Evolutionary conservation across 768 basidiomycete species (phyloP).

Genomic region (Myochromella boudieri): DNA sequence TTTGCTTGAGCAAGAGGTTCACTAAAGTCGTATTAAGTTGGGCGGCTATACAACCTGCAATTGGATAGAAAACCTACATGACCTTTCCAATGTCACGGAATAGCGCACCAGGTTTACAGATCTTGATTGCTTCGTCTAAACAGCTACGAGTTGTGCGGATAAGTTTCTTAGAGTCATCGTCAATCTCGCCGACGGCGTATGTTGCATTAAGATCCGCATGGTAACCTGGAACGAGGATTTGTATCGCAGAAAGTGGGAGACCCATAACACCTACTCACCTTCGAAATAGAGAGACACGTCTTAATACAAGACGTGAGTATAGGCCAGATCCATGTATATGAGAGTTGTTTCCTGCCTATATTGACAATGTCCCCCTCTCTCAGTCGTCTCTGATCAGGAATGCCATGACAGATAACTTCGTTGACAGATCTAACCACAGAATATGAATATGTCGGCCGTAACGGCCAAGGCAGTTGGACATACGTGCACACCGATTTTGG

Average conservation of each 20-base stretch:
- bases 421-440: constrained; percentile 70
- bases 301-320: constrained; percentile 30
- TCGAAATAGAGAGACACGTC: constrained; percentile 82
- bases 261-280: constrained; percentile 39
- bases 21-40: constrained; percentile 33
- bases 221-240: constrained; percentile 51
- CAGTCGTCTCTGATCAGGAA: constrained; percentile 82
- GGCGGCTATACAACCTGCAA: neutral
- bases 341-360: constrained; percentile 54
- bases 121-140: constrained; percentile 85
- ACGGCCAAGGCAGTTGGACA: constrained; percentile 29
- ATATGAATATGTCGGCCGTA: constrained; percentile 1
- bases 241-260: constrained; percentile 1
- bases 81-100: constrained; percentile 86
- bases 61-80: constrained; percentile 57
- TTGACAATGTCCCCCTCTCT: constrained; percentile 96
- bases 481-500: constrained; percentile 98
- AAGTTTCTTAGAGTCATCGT: constrained; percentile 80
- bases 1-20: constrained; percentile 84
- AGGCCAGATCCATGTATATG: too few relatives aligned
- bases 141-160: constrained; percentile 81
- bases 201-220: constrained; percentile 94
- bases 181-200: constrained; percentile 85
- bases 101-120: constrained; percentile 91
- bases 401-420: constrained; percentile 96